Conservation (phyloP, 805 yeast species). For the Soucietia sequanensis region DNA sequence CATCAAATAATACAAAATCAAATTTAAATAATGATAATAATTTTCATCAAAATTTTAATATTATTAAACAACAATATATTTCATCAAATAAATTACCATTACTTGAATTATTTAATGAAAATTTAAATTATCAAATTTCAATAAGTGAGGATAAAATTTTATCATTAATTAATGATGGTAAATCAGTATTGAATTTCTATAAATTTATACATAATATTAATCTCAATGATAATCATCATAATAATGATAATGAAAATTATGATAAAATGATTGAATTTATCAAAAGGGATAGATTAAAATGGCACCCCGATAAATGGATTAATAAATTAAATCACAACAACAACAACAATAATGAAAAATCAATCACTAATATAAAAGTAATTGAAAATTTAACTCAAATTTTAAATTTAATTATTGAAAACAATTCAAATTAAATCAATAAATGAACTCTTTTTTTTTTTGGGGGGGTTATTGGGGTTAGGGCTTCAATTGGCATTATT, state of each 20-base stretch:
- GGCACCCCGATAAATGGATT: conserved; percentile 73
- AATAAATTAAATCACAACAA: conserved; percentile 16
- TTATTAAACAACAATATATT: conserved; percentile 14
- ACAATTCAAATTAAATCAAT: background rate
- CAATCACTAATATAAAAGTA: too few species aligned
- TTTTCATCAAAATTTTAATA: too few species aligned
- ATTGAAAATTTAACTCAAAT: conserved; percentile 29
- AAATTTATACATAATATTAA: conserved; percentile 10
- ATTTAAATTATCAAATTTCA: too few species aligned
- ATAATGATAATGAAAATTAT: conserved; percentile 8
- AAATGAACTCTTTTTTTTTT: too few species aligned
- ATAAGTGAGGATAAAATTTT: conserved; percentile 1
- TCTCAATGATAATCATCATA: too few species aligned
- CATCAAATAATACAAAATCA: background rate
- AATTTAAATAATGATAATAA: too few species aligned
- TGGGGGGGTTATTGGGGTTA: too few species aligned
- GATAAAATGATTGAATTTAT: conserved; percentile 18
- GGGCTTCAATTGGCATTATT: too few species aligned
- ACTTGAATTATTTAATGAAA: conserved; percentile 10
- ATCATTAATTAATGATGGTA: conserved; percentile 16
- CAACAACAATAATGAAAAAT: too few species aligned
- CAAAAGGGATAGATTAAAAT: conserved; percentile 53
- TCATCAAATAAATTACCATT: conserved; percentile 9
- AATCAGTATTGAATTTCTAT: conserved; percentile 27
- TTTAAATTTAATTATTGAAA: conserved; percentile 28